These are phyloP conservation scores for Hemisphaericaspora lyxosophila DNA, from an alignment of 1,139 yeast genomes.

Conservation along the genomic window DNA sequence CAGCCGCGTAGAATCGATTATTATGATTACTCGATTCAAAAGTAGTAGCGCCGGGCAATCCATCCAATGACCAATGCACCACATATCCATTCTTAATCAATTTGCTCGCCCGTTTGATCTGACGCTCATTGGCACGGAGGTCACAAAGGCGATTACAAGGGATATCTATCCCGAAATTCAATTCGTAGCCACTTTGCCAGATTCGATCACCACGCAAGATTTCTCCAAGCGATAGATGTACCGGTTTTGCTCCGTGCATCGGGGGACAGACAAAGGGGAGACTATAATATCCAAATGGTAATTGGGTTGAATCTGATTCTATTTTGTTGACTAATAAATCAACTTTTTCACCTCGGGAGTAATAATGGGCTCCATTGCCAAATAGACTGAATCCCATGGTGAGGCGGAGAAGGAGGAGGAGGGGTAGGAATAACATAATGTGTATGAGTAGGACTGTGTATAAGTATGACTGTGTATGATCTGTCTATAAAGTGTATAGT, in stretches of 20 bases:
- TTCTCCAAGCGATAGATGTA: constrained; percentile 73
- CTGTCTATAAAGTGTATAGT: no score
- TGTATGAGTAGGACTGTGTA: no score
- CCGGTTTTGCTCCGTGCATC: constrained; percentile 49
- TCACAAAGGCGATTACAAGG: constrained; percentile 71
- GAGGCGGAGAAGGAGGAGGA: no score
- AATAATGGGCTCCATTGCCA: constrained; percentile 25
- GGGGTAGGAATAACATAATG: no score
- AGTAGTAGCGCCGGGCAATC: constrained; percentile 87
- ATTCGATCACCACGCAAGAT: constrained; percentile 79
- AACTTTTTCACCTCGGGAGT: constrained; percentile 58
- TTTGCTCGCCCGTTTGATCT: constrained; percentile 55
- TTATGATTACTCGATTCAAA: constrained; percentile 62
- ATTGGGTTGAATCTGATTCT: constrained; percentile 71
- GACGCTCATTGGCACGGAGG: constrained; percentile 50
- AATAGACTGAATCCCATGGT: constrained; percentile 18
- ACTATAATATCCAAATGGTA: constrained; percentile 77
- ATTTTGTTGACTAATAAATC: constrained; percentile 75
- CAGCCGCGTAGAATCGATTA: constrained; percentile 76
- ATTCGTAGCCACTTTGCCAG: constrained; percentile 68
- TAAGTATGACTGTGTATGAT: background rate
- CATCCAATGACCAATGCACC: constrained; percentile 83
- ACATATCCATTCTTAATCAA: constrained; percentile 70
- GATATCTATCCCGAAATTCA: constrained; percentile 60
- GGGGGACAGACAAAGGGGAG: constrained; percentile 83